phyloP scores from a whole-genome alignment of 352 stramenopile genomes.

The Phytophthora cajani region DNA sequence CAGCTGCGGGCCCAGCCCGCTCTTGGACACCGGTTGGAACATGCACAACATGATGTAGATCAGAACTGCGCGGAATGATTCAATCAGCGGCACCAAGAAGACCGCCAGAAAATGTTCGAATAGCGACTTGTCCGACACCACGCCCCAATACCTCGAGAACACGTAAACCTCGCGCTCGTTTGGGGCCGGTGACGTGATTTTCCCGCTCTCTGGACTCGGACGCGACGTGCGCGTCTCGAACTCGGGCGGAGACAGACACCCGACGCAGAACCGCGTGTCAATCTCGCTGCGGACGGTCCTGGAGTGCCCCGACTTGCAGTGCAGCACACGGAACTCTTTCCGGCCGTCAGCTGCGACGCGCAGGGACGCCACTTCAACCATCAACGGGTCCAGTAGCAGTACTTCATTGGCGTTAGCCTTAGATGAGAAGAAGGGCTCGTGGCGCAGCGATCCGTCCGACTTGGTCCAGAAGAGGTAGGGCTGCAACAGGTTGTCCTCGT shows the following conservation, averaged over 20 bases:
- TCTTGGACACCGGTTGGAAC: slow-evolving; percentile 43
- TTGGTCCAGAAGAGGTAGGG: slow-evolving; percentile 87
- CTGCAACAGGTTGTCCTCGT: slow-evolving; percentile 79
- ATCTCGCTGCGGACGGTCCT: slow-evolving; percentile 35
- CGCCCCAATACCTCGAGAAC: slow-evolving; percentile 85
- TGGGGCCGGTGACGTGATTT: slow-evolving; percentile 23
- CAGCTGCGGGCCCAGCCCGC: slow-evolving; percentile 26
- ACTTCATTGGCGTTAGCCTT: slow-evolving; percentile 57
- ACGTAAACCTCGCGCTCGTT: slow-evolving; percentile 66
- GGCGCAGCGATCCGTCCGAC: slow-evolving; percentile 59
- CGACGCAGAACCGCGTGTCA: slow-evolving; percentile 62
- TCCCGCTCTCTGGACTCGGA: slow-evolving; percentile 37
- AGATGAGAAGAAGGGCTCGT: slow-evolving; percentile 65
- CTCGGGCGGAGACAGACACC: slow-evolving; percentile 65
- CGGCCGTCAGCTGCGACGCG: slow-evolving; percentile 63
- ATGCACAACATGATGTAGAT: slow-evolving; percentile 69
- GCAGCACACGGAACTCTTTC: slow-evolving; percentile 81
- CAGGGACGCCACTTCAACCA: slow-evolving; percentile 85
- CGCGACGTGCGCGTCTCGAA: slow-evolving; percentile 34
- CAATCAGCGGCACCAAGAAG: slow-evolving; percentile 66
- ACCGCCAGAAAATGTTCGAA: slow-evolving; percentile 72
- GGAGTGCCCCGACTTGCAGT: slow-evolving; percentile 68
- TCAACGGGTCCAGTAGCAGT: slow-evolving; percentile 74
- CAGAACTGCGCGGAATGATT: slow-evolving; percentile 66
- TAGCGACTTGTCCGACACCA: slow-evolving; percentile 80